Conservation (phyloP, 495 filamentous ascomycete species). For the Penicillium coffeae region DNA sequence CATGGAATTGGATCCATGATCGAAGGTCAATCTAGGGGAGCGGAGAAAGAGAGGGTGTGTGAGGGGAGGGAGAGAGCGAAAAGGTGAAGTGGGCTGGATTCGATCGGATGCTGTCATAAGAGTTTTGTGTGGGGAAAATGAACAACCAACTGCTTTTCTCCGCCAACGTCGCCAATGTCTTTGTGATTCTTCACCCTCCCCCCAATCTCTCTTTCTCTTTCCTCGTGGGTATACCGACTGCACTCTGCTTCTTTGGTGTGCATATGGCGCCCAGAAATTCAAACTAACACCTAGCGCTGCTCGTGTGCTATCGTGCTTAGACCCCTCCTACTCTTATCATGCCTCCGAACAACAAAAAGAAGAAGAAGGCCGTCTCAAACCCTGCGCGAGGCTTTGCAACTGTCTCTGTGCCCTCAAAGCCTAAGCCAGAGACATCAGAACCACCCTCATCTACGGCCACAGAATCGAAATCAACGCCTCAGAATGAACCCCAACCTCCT, state of each 20-base stretch:
- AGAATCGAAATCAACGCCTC: constrained; percentile 37
- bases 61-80: constrained; percentile 10
- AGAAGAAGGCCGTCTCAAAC: constrained; percentile 79
- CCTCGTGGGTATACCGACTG: constrained; percentile 4
- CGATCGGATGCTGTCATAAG: constrained; percentile 45
- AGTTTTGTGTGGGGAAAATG: constrained; percentile 35
- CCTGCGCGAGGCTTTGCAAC: constrained; percentile 90
- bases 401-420: constrained; percentile 80
- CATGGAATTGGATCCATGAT: constrained; percentile 49
- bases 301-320: constrained; percentile 4
- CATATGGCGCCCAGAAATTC: neutral
- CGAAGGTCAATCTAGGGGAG: constrained; percentile 29
- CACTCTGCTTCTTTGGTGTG: neutral
- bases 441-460: constrained; percentile 28
- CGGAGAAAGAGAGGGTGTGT: constrained; percentile 12
- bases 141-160: constrained; percentile 12
- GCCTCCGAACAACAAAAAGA: constrained; percentile 77
- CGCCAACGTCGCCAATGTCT: constrained; percentile 17
- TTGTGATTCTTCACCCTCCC: constrained; percentile 14
- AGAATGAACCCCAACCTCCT: constrained; percentile 38
- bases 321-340: constrained; percentile 40
- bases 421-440: constrained; percentile 31
- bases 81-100: constrained; percentile 24
- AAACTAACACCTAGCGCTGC: constrained; percentile 1
- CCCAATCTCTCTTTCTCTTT: neutral